A percentile compares a stretch with the other conserved stretches of the same genome.
phyloP scores from a whole-genome alignment of 2,329 filamentous ascomycete species.

The Xylaria sp. region DNA sequence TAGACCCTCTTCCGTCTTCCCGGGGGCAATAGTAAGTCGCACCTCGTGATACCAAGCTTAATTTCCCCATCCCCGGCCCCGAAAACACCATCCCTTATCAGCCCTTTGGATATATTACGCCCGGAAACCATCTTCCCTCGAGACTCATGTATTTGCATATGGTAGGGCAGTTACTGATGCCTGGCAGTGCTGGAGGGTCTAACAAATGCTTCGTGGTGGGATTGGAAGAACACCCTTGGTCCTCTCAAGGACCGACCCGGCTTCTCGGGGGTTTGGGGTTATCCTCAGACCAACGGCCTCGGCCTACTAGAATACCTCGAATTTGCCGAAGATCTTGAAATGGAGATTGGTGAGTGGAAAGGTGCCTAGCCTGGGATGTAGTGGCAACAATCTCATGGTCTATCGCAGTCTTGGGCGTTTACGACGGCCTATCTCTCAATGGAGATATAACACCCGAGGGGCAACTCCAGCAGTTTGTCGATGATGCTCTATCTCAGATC shows the following conservation, averaged over 20 bases:
- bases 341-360: conserved; percentile 49
- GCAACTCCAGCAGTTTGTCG: conserved; percentile 58
- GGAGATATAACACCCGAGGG: conserved; percentile 53
- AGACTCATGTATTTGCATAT: background rate
- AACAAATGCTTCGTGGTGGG: conserved; percentile 48
- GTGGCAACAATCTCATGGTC: background rate
- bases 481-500: conserved; percentile 64
- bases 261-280: conserved; percentile 59
- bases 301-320: conserved; percentile 65
- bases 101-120: too few relatives aligned
- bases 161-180: background rate
- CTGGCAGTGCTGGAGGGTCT: conserved; percentile 50
- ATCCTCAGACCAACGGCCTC: conserved; percentile 64
- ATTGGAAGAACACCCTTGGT: conserved; percentile 58
- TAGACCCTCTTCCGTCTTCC: conserved; percentile 65
- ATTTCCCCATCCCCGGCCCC: background rate
- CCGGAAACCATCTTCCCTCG: too few relatives aligned
- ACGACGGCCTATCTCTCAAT: conserved; percentile 58
- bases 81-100: too few relatives aligned
- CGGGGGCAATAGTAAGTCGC: conserved; percentile 57
- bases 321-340: conserved; percentile 62
- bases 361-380: background rate
- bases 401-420: conserved; percentile 56
- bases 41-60: background rate
- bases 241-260: conserved; percentile 58